Conservation (phyloP, 352 stramenopile species). For the Phytophthora aleatoria region DNA sequence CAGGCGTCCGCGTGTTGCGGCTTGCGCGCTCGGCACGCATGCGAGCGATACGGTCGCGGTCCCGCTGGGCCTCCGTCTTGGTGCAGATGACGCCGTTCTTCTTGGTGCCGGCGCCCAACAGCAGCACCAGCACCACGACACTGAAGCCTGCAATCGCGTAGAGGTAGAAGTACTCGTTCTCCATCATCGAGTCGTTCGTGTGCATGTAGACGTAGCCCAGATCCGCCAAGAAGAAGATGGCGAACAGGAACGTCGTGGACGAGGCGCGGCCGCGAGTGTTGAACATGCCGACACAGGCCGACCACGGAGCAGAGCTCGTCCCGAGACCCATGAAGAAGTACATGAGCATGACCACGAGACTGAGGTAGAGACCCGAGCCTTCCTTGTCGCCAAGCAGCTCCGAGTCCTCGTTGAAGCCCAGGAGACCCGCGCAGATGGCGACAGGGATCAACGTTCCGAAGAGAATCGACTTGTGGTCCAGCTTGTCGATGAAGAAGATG, state of each 20-base stretch:
- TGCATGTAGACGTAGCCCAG: slow-evolving; percentile 68
- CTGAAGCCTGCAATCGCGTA: slow-evolving; percentile 55
- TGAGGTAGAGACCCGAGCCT: slow-evolving; percentile 57
- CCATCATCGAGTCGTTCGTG: slow-evolving; percentile 36
- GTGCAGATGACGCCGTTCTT: slow-evolving; percentile 71
- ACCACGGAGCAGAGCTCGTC: slow-evolving; percentile 62
- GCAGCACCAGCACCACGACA: slow-evolving; percentile 45
- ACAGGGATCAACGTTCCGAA: slow-evolving; percentile 71
- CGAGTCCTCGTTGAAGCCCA: slow-evolving; percentile 70
- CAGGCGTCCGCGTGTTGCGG: slow-evolving; percentile 46
- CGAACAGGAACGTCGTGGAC: slow-evolving; percentile 58
- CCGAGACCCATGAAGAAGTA: slow-evolving; percentile 85
- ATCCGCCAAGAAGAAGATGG: slow-evolving; percentile 58
- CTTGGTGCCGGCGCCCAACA: slow-evolving; percentile 57
- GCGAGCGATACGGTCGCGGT: slow-evolving; percentile 49
- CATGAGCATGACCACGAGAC: slow-evolving; percentile 62
- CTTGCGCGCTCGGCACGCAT: slow-evolving; percentile 45
- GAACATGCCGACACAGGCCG: slow-evolving; percentile 71
- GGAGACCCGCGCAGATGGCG: slow-evolving; percentile 43
- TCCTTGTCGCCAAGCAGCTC: slow-evolving; percentile 42
- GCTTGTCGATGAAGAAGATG: slow-evolving; percentile 84
- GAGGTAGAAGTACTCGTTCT: slow-evolving; percentile 60
- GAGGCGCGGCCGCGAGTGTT: slow-evolving; percentile 52
- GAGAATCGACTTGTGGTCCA: slow-evolving; percentile 75
- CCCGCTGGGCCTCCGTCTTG: slow-evolving; percentile 46